These are phyloP conservation scores for Blastobotrys buckinghamii DNA, from an alignment of 1,139 yeast species.

Conservation along the genomic window DNA sequence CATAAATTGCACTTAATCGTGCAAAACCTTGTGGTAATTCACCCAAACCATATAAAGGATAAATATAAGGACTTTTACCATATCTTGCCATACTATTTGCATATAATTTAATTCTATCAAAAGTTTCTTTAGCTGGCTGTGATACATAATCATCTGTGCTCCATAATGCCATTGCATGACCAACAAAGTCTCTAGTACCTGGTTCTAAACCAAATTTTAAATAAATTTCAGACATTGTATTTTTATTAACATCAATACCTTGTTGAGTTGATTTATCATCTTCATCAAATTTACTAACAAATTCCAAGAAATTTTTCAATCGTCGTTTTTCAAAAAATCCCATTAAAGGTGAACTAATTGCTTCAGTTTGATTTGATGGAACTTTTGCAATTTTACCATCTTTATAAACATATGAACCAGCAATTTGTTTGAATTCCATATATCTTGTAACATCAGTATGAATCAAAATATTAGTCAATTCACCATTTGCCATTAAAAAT, in stretches of 20 bases:
- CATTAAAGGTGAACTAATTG: slow-evolving; percentile 86
- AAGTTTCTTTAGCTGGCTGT: slow-evolving; percentile 89
- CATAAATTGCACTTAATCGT: slow-evolving; percentile 91
- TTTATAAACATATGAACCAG: slow-evolving; percentile 91
- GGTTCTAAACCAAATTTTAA: slow-evolving; percentile 84
- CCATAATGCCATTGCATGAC: slow-evolving; percentile 98
- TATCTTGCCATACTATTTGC: slow-evolving; percentile 88
- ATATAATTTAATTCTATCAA: slow-evolving; percentile 79
- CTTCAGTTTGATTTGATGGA: slow-evolving; percentile 88
- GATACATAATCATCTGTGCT: slow-evolving; percentile 84
- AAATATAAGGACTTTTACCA: slow-evolving; percentile 94
- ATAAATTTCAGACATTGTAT: slow-evolving; percentile 90
- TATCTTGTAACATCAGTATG: slow-evolving; percentile 95
- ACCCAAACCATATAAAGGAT: slow-evolving; percentile 95
- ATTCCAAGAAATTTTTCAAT: slow-evolving; percentile 87
- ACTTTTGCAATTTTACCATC: slow-evolving; percentile 91
- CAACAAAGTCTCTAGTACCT: slow-evolving; percentile 94
- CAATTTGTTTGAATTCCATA: slow-evolving; percentile 91
- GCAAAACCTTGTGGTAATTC: slow-evolving; percentile 99
- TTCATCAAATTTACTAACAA: slow-evolving; percentile 76
- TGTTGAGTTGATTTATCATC: slow-evolving; percentile 77
- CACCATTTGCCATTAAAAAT: slow-evolving; percentile 97
- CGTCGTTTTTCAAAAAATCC: slow-evolving; percentile 95
- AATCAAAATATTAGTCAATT: slow-evolving; percentile 86
- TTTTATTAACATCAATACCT: slow-evolving; percentile 72